phyloP scores from a whole-genome alignment of 1,284 basidiomycete genomes.

The Ceratobasidium sp. region DNA sequence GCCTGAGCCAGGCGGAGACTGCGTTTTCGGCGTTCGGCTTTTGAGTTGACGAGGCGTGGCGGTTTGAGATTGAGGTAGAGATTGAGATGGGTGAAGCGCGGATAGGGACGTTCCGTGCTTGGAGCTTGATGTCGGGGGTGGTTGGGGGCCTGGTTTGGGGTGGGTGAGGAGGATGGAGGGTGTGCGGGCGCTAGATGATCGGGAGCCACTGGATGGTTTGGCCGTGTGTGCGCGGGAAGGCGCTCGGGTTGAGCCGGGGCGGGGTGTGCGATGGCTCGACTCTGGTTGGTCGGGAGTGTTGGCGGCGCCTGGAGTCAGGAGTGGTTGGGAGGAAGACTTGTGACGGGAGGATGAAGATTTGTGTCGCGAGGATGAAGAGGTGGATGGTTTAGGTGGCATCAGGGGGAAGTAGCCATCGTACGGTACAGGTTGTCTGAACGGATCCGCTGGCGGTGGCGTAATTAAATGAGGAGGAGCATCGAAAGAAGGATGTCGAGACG shows the following conservation, averaged over 20 bases:
- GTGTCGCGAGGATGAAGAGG: too few species aligned
- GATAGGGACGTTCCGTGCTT: neutral
- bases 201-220: neutral
- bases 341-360: too few species aligned
- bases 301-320: too few species aligned
- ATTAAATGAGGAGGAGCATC: constrained; percentile 22
- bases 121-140: neutral
- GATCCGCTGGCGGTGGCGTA: constrained; percentile 29
- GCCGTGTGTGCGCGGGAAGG: neutral
- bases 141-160: too few species aligned
- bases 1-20: constrained; percentile 3
- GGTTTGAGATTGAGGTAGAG: constrained; percentile 8
- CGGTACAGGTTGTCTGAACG: constrained; percentile 12
- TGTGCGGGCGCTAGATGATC: neutral
- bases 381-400: neutral
- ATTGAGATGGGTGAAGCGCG: neutral
- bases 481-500: constrained; percentile 25
- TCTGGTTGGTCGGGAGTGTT: neutral
- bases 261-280: neutral
- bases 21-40: constrained; percentile 11
- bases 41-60: constrained; percentile 12
- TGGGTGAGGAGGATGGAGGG: constrained; percentile 4
- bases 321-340: too few species aligned
- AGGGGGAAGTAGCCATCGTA: constrained; percentile 35
- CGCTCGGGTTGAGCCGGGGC: neutral